These are phyloP conservation scores for Pisolithus marmoratus DNA, from an alignment of 768 basidiomycete species.

Conservation along the genomic window DNA sequence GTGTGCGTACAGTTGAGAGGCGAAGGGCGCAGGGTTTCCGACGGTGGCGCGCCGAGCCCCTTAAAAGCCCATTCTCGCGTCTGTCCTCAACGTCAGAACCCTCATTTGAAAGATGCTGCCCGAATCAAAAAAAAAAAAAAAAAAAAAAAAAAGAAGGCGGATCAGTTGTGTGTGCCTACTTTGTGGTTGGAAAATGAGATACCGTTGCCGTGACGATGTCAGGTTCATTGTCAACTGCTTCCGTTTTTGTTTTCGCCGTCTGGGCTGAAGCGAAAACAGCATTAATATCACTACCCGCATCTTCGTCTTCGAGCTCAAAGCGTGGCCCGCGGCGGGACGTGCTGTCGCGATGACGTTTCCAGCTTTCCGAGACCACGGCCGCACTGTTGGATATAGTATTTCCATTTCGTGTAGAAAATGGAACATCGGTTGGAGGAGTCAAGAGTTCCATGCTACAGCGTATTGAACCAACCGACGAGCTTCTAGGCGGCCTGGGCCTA, in stretches of 20 bases:
- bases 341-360: conserved; percentile 11
- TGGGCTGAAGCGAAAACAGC: background rate
- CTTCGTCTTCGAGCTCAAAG: background rate
- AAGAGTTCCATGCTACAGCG: conserved; percentile 15
- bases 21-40: conserved; percentile 18
- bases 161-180: conserved; percentile 18
- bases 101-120: conserved; percentile 17
- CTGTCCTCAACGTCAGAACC: conserved; percentile 7
- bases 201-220: conserved; percentile 21
- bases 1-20: conserved; percentile 11
- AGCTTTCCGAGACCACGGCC: conserved; percentile 11
- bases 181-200: conserved; percentile 10
- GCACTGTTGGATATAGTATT: conserved; percentile 23
- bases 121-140: conserved; percentile 3
- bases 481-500: conserved; percentile 7
- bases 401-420: conserved; percentile 4
- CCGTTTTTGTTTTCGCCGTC: conserved; percentile 8
- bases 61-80: conserved; percentile 6
- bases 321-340: no score
- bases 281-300: background rate
- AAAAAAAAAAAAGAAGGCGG: background rate
- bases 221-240: conserved; percentile 10
- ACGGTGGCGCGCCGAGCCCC: conserved; percentile 11
- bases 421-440: conserved; percentile 17
- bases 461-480: conserved; percentile 17